Conservation (phyloP, 2,329 filamentous ascomycete species). For the Pseudophaeomoniella oleicola region DNA sequence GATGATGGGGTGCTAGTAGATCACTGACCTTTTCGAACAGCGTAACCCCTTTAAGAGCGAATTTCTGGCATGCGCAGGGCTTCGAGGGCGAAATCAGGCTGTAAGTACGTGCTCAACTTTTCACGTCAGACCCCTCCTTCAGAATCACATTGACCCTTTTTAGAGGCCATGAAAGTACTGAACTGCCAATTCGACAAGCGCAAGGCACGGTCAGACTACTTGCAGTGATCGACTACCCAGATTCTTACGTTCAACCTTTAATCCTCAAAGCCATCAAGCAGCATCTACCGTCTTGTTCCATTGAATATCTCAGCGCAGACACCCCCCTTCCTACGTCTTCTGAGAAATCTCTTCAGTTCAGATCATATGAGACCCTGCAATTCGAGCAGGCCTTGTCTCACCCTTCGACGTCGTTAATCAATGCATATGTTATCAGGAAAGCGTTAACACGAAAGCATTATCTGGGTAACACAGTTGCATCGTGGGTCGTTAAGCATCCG, state of each 20-base stretch:
- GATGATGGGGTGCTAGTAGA: neutral
- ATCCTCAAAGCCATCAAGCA: constrained; percentile 57
- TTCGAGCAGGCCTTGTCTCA: constrained; percentile 59
- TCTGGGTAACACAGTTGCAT: constrained; percentile 65
- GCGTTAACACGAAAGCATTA: constrained; percentile 95
- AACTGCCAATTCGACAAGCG: too few relatives aligned
- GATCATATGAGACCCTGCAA: constrained; percentile 74
- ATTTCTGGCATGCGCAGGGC: constrained; percentile 67
- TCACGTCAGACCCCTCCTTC: too few relatives aligned
- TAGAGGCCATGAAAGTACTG: neutral
- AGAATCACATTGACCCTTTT: too few relatives aligned
- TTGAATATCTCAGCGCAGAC: neutral
- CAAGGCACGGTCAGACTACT: too few relatives aligned
- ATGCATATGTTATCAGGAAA: constrained; percentile 91
- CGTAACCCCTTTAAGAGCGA: constrained; percentile 79
- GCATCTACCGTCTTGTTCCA: neutral
- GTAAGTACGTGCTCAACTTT: constrained; percentile 57
- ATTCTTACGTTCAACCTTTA: constrained; percentile 77
- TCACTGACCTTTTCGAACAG: constrained; percentile 36
- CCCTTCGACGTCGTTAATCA: constrained; percentile 51
- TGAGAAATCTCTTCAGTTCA: constrained; percentile 50
- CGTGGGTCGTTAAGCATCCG: constrained; percentile 77
- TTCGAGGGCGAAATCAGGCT: constrained; percentile 62
- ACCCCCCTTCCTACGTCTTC: neutral
- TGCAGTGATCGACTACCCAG: constrained; percentile 71